Conservation (phyloP, 164 flowering plant genomes). For the Santalum album region DNA sequence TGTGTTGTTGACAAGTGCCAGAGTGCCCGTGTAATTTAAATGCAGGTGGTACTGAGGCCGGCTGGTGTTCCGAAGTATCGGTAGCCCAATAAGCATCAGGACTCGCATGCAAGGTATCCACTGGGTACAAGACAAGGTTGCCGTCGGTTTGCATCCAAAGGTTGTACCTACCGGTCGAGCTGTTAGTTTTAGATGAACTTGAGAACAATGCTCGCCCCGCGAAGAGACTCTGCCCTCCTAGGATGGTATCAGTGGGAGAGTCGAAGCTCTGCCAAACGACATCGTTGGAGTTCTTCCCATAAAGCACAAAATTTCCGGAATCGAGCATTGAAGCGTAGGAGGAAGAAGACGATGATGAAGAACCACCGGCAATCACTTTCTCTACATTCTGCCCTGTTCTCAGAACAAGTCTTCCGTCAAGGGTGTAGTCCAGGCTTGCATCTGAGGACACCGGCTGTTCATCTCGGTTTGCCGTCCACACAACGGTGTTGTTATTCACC, state of each 20-base stretch:
- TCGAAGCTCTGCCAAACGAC: slow-evolving; percentile 32
- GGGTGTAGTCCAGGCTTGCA: neutral
- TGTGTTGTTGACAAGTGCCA: too few relatives aligned
- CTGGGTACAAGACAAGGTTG: slow-evolving; percentile 26
- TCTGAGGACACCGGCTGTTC: slow-evolving; percentile 12
- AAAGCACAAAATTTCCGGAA: slow-evolving; percentile 30
- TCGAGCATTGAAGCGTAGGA: slow-evolving; percentile 21
- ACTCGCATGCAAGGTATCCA: neutral
- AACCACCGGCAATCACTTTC: neutral
- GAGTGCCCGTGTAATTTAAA: too few relatives aligned
- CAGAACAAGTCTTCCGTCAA: slow-evolving; percentile 1
- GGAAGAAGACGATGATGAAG: too few relatives aligned
- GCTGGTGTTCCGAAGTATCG: too few relatives aligned
- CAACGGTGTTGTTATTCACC: slow-evolving; percentile 10
- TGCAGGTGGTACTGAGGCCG: too few relatives aligned
- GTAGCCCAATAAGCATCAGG: too few relatives aligned
- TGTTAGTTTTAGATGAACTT: slow-evolving; percentile 8
- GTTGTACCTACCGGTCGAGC: slow-evolving; percentile 13
- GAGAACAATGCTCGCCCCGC: slow-evolving; percentile 10
- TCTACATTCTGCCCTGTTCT: slow-evolving; percentile 5
- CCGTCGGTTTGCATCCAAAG: slow-evolving; percentile 25
- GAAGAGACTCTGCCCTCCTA: slow-evolving; percentile 11
- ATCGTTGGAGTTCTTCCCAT: neutral
- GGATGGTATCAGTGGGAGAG: slow-evolving; percentile 19
- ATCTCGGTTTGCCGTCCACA: slow-evolving; percentile 28